Evolutionary conservation across 805 yeast genomes (phyloP), one percentile per base, ranked within the genome.

Genomic region (Candida pini): DNA sequence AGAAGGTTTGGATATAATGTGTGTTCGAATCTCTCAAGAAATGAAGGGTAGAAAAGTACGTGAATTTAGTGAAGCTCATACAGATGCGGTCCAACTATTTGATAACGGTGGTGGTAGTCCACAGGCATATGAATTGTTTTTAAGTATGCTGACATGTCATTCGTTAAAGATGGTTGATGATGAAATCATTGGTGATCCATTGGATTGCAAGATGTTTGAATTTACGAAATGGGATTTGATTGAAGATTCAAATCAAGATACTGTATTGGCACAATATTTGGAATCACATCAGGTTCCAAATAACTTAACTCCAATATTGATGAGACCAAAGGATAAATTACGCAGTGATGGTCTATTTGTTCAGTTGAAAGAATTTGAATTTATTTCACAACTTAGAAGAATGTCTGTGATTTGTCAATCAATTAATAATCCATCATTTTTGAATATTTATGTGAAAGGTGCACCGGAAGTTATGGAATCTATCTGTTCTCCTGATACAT

Each of bases 401-500:
- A 90, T 90, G 96, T 79, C 92, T 33, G 96, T 88, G 0, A 56
- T 90, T 33, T 78, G 79, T 12, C 72, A 73, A 38, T 64, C 68
- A 2, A 61, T 58, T 26, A 48, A 56, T 20, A 66, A 64, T 15
- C 47, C 50, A 12, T 30, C 39, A 4, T 26, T 35, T 6, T 25
- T 49, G n/a, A 57, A 63, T 15, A 74, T 78, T 0, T 81, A 75
- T 53, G 87, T 92, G 9, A 92, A 92, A 54, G 99, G 99, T 31
- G 98, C 99, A 0, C 99, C 99, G 0, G 99, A 92, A 54, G 85
- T 89, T 9, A 84, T 92, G 70, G 66, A 72, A 20, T 80, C 76
- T 13, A 76, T 92, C 20, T 92, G 98, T 60, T 62, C 65, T 12
- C 76, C 81, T 2, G 75, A 71, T 14, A 64, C 88, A 0, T 60